These are phyloP conservation scores for Lodderomyces margitis DNA, from an alignment of 1,139 yeast species.

Conservation along the genomic window DNA sequence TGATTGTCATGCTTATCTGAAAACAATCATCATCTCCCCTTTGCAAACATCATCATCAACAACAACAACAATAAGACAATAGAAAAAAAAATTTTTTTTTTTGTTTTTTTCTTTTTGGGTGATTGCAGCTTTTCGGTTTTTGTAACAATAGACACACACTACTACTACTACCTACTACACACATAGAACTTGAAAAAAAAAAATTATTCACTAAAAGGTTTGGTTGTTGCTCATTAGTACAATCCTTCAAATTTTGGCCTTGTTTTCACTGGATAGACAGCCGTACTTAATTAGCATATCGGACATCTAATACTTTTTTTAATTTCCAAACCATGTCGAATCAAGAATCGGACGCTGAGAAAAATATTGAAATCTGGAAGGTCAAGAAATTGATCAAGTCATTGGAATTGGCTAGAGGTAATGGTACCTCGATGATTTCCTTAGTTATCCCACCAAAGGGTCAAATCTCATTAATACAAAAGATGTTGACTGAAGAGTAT, in stretches of 20 bases:
- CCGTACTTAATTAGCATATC: not conserved
- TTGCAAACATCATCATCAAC: too few species aligned
- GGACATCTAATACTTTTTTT: too few species aligned
- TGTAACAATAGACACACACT: not conserved
- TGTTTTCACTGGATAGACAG: not conserved
- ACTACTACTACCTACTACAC: too few species aligned
- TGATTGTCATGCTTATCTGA: conserved; percentile 1
- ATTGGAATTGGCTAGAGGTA: conserved; percentile 89
- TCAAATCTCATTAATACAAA: conserved; percentile 83
- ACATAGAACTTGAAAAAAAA: not conserved
- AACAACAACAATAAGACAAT: too few species aligned
- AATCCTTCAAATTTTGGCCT: not conserved
- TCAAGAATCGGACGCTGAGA: conserved; percentile 65
- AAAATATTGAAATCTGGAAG: conserved; percentile 98
- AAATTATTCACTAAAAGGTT: not conserved
- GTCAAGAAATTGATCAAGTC: conserved; percentile 88
- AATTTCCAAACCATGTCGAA: conserved; percentile 5
- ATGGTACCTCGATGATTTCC: conserved; percentile 98
- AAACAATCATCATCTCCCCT: not conserved
- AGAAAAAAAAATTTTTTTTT: not conserved
- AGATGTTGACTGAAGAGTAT: conserved; percentile 95
- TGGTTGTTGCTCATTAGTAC: not conserved
- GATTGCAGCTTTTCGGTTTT: not conserved
- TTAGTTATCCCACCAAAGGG: conserved; percentile 93
- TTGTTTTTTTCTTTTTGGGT: too few species aligned